A percentile compares a stretch with the other conserved stretches of the same genome.
Evolutionary conservation across 1,284 basidiomycete genomes (phyloP).

Genomic region (Puccinia polysora): DNA sequence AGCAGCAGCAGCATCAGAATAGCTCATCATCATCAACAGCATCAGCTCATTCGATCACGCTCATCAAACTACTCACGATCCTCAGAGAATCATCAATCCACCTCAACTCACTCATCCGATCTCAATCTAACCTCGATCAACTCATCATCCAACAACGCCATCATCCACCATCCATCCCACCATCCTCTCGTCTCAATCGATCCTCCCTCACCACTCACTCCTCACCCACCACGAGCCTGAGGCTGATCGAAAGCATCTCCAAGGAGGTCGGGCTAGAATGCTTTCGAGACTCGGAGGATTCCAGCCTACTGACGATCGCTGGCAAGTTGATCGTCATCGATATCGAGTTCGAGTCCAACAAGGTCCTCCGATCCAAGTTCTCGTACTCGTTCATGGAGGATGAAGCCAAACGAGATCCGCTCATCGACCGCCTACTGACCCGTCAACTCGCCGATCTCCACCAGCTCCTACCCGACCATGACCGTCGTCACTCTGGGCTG

Average conservation of each 20-base stretch:
- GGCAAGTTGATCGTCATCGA: slow-evolving; percentile 42
- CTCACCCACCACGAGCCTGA: background rate
- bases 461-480: slow-evolving; percentile 1
- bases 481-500: background rate
- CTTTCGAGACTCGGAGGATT: slow-evolving; percentile 31
- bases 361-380: slow-evolving; percentile 19
- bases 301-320: slow-evolving; percentile 33
- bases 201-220: background rate
- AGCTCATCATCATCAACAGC: background rate
- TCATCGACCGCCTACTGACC: slow-evolving; percentile 6
- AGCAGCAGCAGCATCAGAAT: no score
- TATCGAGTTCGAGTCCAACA: slow-evolving; percentile 18
- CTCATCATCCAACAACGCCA: slow-evolving; percentile 18
- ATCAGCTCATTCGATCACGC: background rate
- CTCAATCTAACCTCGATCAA: no score
- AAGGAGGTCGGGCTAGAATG: slow-evolving; percentile 10
- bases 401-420: slow-evolving; percentile 24
- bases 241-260: slow-evolving; percentile 13
- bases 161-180: background rate
- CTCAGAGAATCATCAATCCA: slow-evolving; percentile 17
- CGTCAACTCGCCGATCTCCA: slow-evolving; percentile 15
- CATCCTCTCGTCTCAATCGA: slow-evolving; percentile 9
- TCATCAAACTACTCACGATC: slow-evolving; percentile 21
- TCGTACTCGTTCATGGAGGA: slow-evolving; percentile 35
- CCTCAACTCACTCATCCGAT: slow-evolving; percentile 27